A percentile compares a stretch with the other conserved stretches of the same genome.
Evolutionary conservation across 1,284 basidiomycete species (phyloP).

Genomic region (Cryptococcus depauperatus): DNA sequence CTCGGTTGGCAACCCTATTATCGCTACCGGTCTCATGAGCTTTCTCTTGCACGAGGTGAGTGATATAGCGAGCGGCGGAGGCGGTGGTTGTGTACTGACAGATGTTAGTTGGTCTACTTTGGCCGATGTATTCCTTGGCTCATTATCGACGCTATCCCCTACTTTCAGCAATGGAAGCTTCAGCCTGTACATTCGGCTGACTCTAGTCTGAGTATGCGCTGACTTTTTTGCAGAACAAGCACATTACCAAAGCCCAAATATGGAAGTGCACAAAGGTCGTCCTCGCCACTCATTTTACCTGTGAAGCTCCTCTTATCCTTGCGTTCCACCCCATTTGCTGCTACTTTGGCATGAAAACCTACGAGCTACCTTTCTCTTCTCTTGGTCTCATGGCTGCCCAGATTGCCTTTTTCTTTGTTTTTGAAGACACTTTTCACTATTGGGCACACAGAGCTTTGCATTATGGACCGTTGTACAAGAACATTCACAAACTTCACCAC

Average conservation of each 20-base stretch:
- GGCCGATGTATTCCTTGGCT: conserved; percentile 93
- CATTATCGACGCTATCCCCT: conserved; percentile 87
- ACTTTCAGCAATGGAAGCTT: conserved; percentile 90
- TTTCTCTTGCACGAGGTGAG: conserved; percentile 88
- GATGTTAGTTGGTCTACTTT: conserved; percentile 79
- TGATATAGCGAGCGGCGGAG: not conserved
- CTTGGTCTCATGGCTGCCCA: conserved; percentile 66
- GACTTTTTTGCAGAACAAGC: conserved; percentile 50
- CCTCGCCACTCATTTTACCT: conserved; percentile 89
- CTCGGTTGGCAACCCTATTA: conserved; percentile 76
- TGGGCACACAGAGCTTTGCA: conserved; percentile 82
- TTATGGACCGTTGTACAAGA: conserved; percentile 84
- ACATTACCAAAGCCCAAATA: conserved; percentile 72
- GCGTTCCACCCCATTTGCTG: conserved; percentile 93
- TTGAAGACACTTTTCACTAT: conserved; percentile 86
- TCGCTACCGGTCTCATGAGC: conserved; percentile 90
- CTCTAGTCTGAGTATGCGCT: not conserved
- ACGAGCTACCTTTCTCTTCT: conserved; percentile 76
- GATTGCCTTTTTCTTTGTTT: conserved; percentile 84
- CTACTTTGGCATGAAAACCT: conserved; percentile 79
- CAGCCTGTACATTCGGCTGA: conserved; percentile 53
- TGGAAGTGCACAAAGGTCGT: conserved; percentile 96
- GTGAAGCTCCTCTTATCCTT: conserved; percentile 94
- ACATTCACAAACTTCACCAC: conserved; percentile 98
- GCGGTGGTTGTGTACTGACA: not conserved